phyloP scores from a whole-genome alignment of 345 rosid genomes.

The Citrus mangshanensis region DNA sequence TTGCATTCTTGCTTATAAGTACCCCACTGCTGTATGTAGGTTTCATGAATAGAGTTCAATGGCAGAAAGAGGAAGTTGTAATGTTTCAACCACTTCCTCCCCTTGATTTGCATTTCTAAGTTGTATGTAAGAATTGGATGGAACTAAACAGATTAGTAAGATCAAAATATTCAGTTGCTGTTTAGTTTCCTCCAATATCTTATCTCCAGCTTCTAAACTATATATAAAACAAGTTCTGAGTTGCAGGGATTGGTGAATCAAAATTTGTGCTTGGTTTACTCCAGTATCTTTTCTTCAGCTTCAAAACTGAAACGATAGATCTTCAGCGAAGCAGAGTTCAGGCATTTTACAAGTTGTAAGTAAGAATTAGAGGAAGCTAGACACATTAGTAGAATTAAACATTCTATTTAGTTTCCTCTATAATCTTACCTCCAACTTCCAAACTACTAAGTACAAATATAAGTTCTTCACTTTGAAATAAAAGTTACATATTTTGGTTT shows the following conservation, averaged over 20 bases:
- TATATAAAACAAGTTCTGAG: not conserved
- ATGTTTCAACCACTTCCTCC: not conserved
- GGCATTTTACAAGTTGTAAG: not conserved
- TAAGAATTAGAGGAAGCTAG: not conserved
- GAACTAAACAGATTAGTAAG: not conserved
- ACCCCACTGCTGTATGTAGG: not conserved
- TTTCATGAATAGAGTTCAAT: not conserved
- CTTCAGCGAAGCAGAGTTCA: too few species aligned
- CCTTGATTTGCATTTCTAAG: not conserved
- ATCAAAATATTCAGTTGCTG: not conserved
- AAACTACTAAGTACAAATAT: not conserved
- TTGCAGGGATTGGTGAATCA: not conserved
- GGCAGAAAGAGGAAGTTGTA: not conserved
- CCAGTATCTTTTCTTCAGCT: not conserved
- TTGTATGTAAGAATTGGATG: conserved; percentile 10
- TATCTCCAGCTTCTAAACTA: not conserved
- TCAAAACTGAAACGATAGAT: not conserved
- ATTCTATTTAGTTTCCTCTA: not conserved
- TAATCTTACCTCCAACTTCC: not conserved
- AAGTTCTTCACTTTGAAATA: not conserved
- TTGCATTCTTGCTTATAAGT: not conserved
- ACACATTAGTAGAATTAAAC: not conserved
- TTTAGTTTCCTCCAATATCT: not conserved
- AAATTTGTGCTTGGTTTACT: not conserved
- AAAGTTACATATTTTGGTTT: not conserved